phyloP scores from a whole-genome alignment of 1,284 basidiomycete species.

The Ganoderma resinaceum region DNA sequence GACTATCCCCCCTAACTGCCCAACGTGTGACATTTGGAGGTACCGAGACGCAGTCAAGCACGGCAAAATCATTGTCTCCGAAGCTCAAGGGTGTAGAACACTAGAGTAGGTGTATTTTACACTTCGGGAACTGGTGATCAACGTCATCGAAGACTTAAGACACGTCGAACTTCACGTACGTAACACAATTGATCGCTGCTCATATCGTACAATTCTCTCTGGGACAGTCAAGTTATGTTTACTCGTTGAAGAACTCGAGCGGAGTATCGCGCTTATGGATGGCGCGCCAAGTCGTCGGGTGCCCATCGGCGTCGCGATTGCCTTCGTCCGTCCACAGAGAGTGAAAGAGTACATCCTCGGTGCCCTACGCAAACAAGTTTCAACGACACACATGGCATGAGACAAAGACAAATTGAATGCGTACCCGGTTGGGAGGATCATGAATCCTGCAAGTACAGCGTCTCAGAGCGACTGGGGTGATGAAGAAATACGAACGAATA shows the following conservation, averaged over 20 bases:
- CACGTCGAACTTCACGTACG: neutral
- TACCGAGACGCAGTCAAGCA: neutral
- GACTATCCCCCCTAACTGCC: too few species aligned
- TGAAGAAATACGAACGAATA: neutral
- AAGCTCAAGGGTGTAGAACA: neutral
- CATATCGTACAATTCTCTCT: neutral
- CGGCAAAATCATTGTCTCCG: neutral
- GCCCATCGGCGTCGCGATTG: conserved; percentile 55
- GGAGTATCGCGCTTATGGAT: conserved; percentile 65
- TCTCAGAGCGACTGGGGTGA: neutral
- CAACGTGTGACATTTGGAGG: neutral
- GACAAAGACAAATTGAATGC: conserved; percentile 22
- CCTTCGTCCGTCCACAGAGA: conserved; percentile 75
- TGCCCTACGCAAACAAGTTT: conserved; percentile 51
- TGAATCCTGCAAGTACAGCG: conserved; percentile 60
- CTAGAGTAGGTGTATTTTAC: neutral
- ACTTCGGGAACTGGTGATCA: neutral
- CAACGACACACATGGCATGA: neutral
- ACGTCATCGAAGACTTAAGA: too few species aligned
- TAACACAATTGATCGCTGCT: neutral
- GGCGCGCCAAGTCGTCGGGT: conserved; percentile 65
- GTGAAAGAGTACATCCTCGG: conserved; percentile 71
- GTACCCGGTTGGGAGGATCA: conserved; percentile 74
- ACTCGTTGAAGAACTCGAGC: conserved; percentile 80
- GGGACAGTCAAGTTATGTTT: conserved; percentile 1